A percentile compares a stretch with the other conserved stretches of the same genome.
Evolutionary conservation across 371 early-diverging fungal genomes (phyloP).

Genomic region (Syncephalastrum monosporum): DNA sequence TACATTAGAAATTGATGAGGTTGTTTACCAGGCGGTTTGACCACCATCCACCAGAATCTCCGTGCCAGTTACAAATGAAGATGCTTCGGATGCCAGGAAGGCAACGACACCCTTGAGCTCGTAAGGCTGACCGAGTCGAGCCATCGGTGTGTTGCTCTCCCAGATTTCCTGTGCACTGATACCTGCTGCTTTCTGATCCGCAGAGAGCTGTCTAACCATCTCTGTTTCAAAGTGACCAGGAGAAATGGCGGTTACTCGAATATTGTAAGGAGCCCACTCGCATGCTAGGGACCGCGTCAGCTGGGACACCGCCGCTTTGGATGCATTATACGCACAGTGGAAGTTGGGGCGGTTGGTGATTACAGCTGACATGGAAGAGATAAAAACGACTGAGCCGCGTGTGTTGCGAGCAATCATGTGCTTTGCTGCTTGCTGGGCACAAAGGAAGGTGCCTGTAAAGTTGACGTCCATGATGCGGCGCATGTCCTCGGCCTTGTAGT

Average conservation of each 20-base stretch:
- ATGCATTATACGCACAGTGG: constrained; percentile 45
- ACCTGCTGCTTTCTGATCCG: constrained; percentile 28
- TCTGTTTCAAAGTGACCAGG: constrained; percentile 45
- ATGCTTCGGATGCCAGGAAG: constrained; percentile 35
- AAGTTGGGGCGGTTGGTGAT: constrained; percentile 37
- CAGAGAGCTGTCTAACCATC: constrained; percentile 30
- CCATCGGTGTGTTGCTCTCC: constrained; percentile 33
- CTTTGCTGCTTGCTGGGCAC: constrained; percentile 41
- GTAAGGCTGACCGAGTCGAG: constrained; percentile 35
- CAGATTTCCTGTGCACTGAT: constrained; percentile 23
- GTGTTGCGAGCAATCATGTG: constrained; percentile 6
- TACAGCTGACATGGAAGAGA: constrained; percentile 45
- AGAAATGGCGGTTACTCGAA: constrained; percentile 39
- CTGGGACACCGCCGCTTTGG: constrained; percentile 45
- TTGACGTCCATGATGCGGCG: constrained; percentile 33
- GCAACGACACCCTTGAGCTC: constrained; percentile 38
- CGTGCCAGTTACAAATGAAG: constrained; percentile 40
- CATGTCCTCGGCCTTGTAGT: constrained; percentile 23
- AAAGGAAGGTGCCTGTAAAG: constrained; percentile 31
- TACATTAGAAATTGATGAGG: not conserved
- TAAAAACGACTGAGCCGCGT: constrained; percentile 34
- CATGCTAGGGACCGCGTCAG: constrained; percentile 38
- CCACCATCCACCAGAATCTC: constrained; percentile 43
- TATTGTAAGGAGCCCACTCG: constrained; percentile 48
- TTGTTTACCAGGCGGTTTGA: constrained; percentile 31